Evolutionary conservation across 73 alveolate genomes (phyloP), one percentile per base, ranked within the genome.

Genomic region (Paramecium caudatum): DNA sequence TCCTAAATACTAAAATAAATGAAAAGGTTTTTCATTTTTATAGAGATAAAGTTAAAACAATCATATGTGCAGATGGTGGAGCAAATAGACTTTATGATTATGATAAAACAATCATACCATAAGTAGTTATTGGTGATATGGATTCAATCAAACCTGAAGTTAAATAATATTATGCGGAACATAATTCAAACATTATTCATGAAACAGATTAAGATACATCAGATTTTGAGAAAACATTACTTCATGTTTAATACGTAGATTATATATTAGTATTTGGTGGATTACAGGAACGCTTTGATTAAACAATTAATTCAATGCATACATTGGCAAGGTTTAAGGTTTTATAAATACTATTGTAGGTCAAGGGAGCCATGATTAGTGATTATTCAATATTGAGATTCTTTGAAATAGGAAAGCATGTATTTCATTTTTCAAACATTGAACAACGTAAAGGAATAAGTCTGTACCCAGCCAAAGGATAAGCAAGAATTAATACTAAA

Each of bases 1-100:
- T 48, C 8, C 61, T 39, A 5, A 39, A 39, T 39, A 39, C 48
- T 6, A 5, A 39, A 39, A 39, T 39, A 6, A 39, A 39, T 39
- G n/a, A 39, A 39, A 39, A 39, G 9, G 48, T 39, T 9, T 46
- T 46, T 3, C 27, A 46, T 46, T 46, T 46, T 46, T 50, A 65
- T 65, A 32, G 34, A 30, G 34, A 10, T 15, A 46, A 23, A n/a
- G 39, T 32, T 65, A 43, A 10, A 13, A 25, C 9, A 15, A n/a
- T 74, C 12, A 74, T 74, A 41, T 74, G 88, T 74, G 88, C 88
- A 6, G 88, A 74, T 74, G 88, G 88, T 27, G 88, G 88, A 5
- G 88, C 88, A 21, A 74, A 74, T 25, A 37, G 32, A 19, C 47
- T 74, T 12, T 74, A 74, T 41, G 36, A 74, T 21, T 37, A 19